Conservation (phyloP, 2,329 filamentous ascomycete genomes). For the Ophiocordyceps camponoti-saundersi region DNA sequence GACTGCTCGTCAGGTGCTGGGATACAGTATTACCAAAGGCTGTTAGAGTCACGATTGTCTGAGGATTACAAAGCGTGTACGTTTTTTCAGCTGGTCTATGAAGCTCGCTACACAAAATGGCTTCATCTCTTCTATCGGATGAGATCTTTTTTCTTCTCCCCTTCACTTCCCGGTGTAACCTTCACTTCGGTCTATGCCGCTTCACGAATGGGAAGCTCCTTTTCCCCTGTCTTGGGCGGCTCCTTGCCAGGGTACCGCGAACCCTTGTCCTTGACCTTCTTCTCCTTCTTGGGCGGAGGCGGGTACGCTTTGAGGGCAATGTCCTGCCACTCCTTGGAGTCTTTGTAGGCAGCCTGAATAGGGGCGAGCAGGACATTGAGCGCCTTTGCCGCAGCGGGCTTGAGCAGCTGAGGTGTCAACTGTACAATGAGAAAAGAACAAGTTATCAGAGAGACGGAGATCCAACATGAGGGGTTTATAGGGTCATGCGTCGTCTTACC, state of each 20-base stretch:
- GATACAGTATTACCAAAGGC: no score
- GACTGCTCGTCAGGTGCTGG: no score
- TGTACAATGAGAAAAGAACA: slow-evolving; percentile 1
- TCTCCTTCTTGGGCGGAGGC: slow-evolving; percentile 49
- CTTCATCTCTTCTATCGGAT: no score
- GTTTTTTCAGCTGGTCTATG: no score
- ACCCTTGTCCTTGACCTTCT: slow-evolving; percentile 65
- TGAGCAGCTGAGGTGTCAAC: slow-evolving; percentile 73
- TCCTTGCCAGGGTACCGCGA: slow-evolving; percentile 37
- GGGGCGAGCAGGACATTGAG: slow-evolving; percentile 60
- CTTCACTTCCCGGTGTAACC: no score
- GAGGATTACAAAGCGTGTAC: no score
- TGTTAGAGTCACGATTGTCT: no score
- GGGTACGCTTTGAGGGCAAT: slow-evolving; percentile 65
- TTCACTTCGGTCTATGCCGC: not conserved
- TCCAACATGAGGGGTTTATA: not conserved
- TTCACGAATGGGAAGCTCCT: slow-evolving; percentile 2
- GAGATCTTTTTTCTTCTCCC: no score
- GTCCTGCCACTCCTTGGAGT: slow-evolving; percentile 59
- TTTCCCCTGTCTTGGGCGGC: not conserved
- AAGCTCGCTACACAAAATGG: no score
- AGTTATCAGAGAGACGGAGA: not conserved
- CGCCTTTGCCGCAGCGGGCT: slow-evolving; percentile 62
- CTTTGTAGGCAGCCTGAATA: slow-evolving; percentile 57
- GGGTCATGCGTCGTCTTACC: slow-evolving; percentile 26